Percentiles rank a stretch among this genome's conserved stretches.
These are phyloP conservation scores for Malassezia yamatoensis DNA, from an alignment of 1,284 basidiomycete genomes.

Conservation along the genomic window DNA sequence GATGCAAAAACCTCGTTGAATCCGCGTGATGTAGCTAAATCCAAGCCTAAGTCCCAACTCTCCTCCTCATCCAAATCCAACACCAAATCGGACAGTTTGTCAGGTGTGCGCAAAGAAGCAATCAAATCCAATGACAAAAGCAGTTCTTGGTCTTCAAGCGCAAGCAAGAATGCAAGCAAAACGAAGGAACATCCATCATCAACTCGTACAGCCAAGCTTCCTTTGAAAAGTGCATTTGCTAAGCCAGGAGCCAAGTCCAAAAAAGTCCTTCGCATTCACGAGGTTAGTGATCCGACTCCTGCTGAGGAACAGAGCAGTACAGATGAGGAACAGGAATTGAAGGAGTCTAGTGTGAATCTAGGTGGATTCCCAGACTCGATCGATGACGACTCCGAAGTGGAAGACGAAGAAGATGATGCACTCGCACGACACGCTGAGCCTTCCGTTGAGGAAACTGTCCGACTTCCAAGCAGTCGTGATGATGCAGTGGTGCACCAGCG, in stretches of 20 bases:
- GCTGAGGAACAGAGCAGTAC: background rate
- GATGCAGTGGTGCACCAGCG: constrained; percentile 32
- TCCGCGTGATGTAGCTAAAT: no score
- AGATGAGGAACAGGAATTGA: constrained; percentile 6
- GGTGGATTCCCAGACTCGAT: constrained; percentile 15
- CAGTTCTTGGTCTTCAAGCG: no score
- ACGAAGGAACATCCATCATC: no score
- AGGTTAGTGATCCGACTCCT: background rate
- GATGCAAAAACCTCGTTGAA: no score
- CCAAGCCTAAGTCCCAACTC: background rate
- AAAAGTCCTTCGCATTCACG: constrained; percentile 15
- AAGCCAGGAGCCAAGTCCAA: constrained; percentile 10
- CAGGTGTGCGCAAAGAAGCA: no score
- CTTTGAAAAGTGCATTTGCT: background rate
- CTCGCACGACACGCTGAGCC: constrained; percentile 16
- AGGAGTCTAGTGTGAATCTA: constrained; percentile 15
- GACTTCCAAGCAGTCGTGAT: constrained; percentile 41
- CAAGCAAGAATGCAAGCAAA: no score
- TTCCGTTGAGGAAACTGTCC: constrained; percentile 20
- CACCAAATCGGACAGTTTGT: no score
- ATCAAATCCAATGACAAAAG: no score
- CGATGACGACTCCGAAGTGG: constrained; percentile 21
- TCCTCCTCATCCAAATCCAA: no score
- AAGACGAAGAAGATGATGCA: constrained; percentile 36
- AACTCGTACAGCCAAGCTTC: background rate